A percentile compares a stretch with the other conserved stretches of the same genome.
Conservation (phyloP, 345 rosid species). For the Citrus reticulata region DNA sequence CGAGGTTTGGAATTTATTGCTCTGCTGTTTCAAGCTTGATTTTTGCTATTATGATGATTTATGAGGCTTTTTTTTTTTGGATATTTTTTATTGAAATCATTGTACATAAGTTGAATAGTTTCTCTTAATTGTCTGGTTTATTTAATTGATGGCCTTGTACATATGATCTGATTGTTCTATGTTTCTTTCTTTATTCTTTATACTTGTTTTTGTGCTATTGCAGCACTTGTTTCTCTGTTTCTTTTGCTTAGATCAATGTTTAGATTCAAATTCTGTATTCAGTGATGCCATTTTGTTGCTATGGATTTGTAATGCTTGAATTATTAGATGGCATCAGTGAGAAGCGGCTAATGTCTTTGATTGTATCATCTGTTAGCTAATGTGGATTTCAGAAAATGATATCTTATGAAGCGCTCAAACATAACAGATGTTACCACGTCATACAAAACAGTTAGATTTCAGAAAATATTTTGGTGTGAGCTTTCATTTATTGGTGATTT, state of each 20-base stretch:
- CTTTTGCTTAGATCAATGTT: not conserved
- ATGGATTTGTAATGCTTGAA: not conserved
- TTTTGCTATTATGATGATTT: not conserved
- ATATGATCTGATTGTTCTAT: not conserved
- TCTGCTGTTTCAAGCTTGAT: slow-evolving; percentile 5
- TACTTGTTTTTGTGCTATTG: not conserved
- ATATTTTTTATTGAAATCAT: not conserved
- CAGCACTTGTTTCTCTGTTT: not conserved
- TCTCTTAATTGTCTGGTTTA: not conserved
- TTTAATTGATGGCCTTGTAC: not conserved
- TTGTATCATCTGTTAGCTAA: not conserved
- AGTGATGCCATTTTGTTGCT: not conserved
- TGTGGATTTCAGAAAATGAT: not conserved
- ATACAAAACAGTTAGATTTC: slow-evolving; percentile 6
- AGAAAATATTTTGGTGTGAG: not conserved
- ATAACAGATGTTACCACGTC: not conserved
- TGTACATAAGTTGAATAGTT: not conserved
- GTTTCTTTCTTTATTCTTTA: not conserved
- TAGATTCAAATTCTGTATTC: not conserved
- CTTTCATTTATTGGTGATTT: not conserved
- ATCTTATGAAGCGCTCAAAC: not conserved
- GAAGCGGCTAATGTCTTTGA: not conserved
- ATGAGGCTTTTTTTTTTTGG: not conserved
- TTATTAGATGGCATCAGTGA: not conserved
- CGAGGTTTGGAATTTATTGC: slow-evolving; percentile 61